Base-by-base conservation (phyloP, 164 flowering plant genomes). In the Chimonanthus praecox region DNA sequence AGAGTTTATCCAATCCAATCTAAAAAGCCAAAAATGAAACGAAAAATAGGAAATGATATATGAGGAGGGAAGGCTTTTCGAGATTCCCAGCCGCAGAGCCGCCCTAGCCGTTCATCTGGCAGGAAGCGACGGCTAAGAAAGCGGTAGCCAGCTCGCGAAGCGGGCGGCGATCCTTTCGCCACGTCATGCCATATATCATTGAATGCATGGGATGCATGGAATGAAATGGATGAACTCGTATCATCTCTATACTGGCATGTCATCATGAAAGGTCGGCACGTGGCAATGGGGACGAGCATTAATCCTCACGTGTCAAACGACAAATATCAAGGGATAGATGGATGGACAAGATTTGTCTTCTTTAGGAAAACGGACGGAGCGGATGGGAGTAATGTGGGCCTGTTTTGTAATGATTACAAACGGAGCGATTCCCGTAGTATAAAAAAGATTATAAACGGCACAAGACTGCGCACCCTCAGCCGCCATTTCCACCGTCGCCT, bases 381-480 rank as follows among this genome's bases (percentile, higher is more conserved):
- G 9, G 4, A 8, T 51, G 13, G 13, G 60, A 11, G 60, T n/a
- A n/a, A n/a, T n/a, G n/a, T 15, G 60, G 3, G 60, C n/a, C 16
- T 63, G 66, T 7, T 18, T 33, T 6, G 44, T 63, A 63, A 63
- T 85, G 83, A 84, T 83, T 84, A 77, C 68, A 72, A 63, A 2
- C 3, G 46, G 82, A 76, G 3, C 10, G 79, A 75, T 58, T 33
- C 76, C 65, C 78, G 54, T 68, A 60, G 66, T 71, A 67, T 33
- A 47, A 47, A 67, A 80, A 77, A 80, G 78, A 79, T 78, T 67
- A 77, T 64, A 68, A 50, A 13, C 18, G 67, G 73, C 65, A 74
- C 67, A 63, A 33, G 44, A 82, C 86, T 84, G 88, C 87, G 86
- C 87, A 84, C n/a, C 82, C 86, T 79, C 10, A 86, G 89, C 91